Percentiles rank a stretch among this genome's conserved stretches.
These are phyloP conservation scores for Phaeosphaeriaceae sp. DNA, from an alignment of 2,329 filamentous ascomycete genomes.

Conservation along the genomic window DNA sequence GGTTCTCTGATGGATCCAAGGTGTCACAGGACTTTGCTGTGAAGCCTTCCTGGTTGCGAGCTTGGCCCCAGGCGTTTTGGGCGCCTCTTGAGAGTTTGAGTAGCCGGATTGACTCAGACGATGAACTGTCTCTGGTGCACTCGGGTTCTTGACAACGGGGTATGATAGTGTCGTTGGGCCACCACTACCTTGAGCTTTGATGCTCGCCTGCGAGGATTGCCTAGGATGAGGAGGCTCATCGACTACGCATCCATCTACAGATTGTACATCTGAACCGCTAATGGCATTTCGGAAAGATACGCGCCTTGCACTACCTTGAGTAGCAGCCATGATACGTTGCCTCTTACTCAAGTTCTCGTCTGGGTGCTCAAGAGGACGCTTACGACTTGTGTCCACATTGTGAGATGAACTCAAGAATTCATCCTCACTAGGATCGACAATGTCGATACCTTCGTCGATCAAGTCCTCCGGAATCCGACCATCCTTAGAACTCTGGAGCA, in stretches of 20 bases:
- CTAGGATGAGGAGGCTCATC: slow-evolving; percentile 19
- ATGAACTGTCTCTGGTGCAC: slow-evolving; percentile 67
- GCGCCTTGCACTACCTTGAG: slow-evolving; percentile 11
- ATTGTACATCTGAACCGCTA: background rate
- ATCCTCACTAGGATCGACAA: slow-evolving; percentile 22
- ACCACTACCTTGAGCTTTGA: slow-evolving; percentile 45
- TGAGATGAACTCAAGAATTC: slow-evolving; percentile 7
- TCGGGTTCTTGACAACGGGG: slow-evolving; percentile 77
- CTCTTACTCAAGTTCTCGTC: slow-evolving; percentile 18
- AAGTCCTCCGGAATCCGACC: slow-evolving; percentile 11
- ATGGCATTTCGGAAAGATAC: slow-evolving; percentile 19
- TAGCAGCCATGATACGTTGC: slow-evolving; percentile 18
- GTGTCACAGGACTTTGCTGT: slow-evolving; percentile 34
- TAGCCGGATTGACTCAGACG: slow-evolving; percentile 72
- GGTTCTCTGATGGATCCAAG: slow-evolving; percentile 43
- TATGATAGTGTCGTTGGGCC: slow-evolving; percentile 65
- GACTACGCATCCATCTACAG: background rate
- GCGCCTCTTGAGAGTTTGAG: slow-evolving; percentile 53
- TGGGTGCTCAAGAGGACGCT: slow-evolving; percentile 23
- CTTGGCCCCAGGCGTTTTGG: slow-evolving; percentile 37
- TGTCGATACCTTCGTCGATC: slow-evolving; percentile 28
- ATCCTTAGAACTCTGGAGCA: slow-evolving; percentile 16
- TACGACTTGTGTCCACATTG: slow-evolving; percentile 15
- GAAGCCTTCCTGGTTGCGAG: slow-evolving; percentile 15
- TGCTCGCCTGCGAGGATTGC: slow-evolving; percentile 49